Evolutionary conservation across 495 filamentous ascomycete species (phyloP), one percentile per base, ranked within the genome.

Genomic region (Neurospora tetrasperma): DNA sequence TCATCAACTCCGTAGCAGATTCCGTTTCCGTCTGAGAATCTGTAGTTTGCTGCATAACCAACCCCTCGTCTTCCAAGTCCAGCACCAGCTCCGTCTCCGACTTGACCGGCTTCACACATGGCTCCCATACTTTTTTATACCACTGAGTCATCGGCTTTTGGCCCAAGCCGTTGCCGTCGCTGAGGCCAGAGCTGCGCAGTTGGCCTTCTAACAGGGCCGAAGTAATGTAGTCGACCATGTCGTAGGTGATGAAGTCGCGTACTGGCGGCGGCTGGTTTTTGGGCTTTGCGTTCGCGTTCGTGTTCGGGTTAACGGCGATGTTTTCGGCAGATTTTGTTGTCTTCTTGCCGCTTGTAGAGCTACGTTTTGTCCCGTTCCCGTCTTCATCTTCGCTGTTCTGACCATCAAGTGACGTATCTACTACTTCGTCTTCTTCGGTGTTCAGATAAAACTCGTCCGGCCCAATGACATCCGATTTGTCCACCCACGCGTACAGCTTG

Each of bases 121-220:
- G 79, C 46, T 73, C 74, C 72, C 73, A 77, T 5, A 82, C 76
- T 4, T 83, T 74, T 1, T 69, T 43, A 54, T 77, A 84, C 5
- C 76, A 74, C 4, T 81, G 73, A 0, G 42, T 70, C 1, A 44
- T 39, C 0, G 76, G 71, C 44, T 42, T 72, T 4, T 73, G 74
- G 1, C 82, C 80, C 0, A 80, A 70, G 1, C 80, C 80, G 11
- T 78, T 80, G 31, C 74, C 74, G 18, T 83, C 80, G 6, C 72
- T 46, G 11, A 83, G 44, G 2, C 76, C 79, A 8, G 75, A 72
- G 31, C 71, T 70, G 42, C 76, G 78, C 40, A 84, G 73, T 62
- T 84, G 81, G 0, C 73, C 71, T 59, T 84, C 82, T 10, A 78
- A 62, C 20, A 84, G 79, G 31, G 77, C 74, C 6, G 79, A 76